Evolutionary conservation across 2,329 filamentous ascomycete species (phyloP).

Genomic region (Diaporthe amygdali): DNA sequence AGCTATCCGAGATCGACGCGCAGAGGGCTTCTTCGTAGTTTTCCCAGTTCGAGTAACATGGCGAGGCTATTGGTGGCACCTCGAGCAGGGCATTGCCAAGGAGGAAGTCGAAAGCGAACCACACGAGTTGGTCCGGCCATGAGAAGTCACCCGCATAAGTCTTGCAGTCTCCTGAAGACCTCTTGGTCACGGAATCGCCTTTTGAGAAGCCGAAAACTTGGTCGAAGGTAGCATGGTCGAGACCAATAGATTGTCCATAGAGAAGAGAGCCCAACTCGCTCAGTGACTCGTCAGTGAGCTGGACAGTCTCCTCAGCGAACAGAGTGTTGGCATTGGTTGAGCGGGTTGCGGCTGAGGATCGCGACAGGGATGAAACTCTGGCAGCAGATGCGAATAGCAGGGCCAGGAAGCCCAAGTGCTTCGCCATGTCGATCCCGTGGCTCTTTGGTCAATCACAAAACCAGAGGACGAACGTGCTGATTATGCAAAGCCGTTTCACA

Average conservation of each 20-base stretch:
- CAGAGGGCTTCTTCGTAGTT: conserved; percentile 51
- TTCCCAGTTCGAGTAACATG: conserved; percentile 53
- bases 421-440: conserved; percentile 1
- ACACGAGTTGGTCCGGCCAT: conserved; percentile 55
- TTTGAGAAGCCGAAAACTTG: conserved; percentile 4
- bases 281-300: conserved; percentile 11
- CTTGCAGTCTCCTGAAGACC: conserved; percentile 27
- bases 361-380: conserved; percentile 6
- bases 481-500: not conserved
- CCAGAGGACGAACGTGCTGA: not conserved
- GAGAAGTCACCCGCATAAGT: conserved; percentile 51
- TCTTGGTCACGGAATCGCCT: not conserved
- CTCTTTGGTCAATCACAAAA: not conserved
- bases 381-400: conserved; percentile 6
- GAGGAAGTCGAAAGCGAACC: conserved; percentile 57
- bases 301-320: not conserved
- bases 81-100: conserved; percentile 56
- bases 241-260: not conserved
- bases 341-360: not conserved
- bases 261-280: not conserved
- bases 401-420: not conserved
- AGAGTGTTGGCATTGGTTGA: not conserved
- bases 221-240: not conserved
- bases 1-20: conserved; percentile 39
- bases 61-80: conserved; percentile 55